A percentile compares a stretch with the other conserved stretches of the same genome.
Conservation (phyloP, 177 flowering plant genomes). For the Telopea speciosissima region DNA sequence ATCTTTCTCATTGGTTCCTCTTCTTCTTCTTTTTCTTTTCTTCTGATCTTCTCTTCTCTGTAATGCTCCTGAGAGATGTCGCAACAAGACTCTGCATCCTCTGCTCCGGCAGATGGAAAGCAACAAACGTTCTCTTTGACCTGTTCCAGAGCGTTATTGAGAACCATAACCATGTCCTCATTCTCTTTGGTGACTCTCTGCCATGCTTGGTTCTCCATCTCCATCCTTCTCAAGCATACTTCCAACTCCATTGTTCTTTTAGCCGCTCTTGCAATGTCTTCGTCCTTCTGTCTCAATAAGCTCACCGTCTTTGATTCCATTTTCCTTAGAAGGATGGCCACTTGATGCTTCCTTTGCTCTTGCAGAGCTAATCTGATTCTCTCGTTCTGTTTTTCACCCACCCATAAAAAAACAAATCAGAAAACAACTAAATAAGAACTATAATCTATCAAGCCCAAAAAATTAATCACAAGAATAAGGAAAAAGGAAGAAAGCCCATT, state of each 20-base stretch:
- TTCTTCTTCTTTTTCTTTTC: conserved; percentile 1
- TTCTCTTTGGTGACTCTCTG: conserved; percentile 39
- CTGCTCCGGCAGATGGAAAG: conserved; percentile 13
- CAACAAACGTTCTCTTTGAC: conserved; percentile 18
- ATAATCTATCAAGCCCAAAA: too few species aligned
- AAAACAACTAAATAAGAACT: background rate
- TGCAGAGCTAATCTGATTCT: conserved; percentile 47
- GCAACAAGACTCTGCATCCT: conserved; percentile 36
- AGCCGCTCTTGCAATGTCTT: conserved; percentile 41
- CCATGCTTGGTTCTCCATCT: conserved; percentile 49
- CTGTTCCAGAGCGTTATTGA: conserved; percentile 30
- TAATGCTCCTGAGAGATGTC: conserved; percentile 6
- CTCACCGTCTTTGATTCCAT: conserved; percentile 36
- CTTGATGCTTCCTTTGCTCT: conserved; percentile 58
- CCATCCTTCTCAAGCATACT: conserved; percentile 35
- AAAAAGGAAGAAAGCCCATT: conserved; percentile 3
- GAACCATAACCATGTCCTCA: conserved; percentile 35
- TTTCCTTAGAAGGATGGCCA: conserved; percentile 25
- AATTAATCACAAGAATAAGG: background rate
- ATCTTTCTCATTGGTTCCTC: conserved; percentile 11
- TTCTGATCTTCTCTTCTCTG: background rate
- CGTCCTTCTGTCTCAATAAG: conserved; percentile 52
- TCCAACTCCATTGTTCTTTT: conserved; percentile 47
- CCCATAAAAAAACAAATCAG: too few species aligned
- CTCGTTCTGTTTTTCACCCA: conserved; percentile 52